phyloP scores from a whole-genome alignment of 2,329 filamentous ascomycete genomes.

The Fusarium praegraminearum region DNA sequence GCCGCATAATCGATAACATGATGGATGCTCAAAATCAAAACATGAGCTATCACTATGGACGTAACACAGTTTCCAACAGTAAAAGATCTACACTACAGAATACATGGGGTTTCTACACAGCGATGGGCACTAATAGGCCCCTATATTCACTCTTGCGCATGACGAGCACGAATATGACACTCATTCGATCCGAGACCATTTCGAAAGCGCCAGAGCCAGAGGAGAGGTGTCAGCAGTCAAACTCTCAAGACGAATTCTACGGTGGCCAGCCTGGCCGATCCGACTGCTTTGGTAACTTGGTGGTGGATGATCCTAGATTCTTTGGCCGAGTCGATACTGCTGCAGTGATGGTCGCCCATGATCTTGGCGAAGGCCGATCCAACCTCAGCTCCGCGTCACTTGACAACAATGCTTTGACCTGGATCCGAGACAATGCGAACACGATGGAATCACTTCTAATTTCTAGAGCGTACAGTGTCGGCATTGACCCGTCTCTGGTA shows the following conservation, averaged over 20 bases:
- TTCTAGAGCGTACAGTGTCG: slow-evolving; percentile 23
- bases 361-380: slow-evolving; percentile 21
- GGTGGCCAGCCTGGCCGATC: slow-evolving; percentile 23
- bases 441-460: not conserved
- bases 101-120: slow-evolving; percentile 11
- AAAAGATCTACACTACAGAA: slow-evolving; percentile 19
- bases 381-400: slow-evolving; percentile 30
- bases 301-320: not conserved
- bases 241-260: slow-evolving; percentile 34
- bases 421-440: not conserved
- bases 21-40: slow-evolving; percentile 18
- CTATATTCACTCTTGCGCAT: slow-evolving; percentile 14
- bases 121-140: accelerated
- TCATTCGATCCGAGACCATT: slow-evolving; percentile 29
- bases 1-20: slow-evolving; percentile 14
- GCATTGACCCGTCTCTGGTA: slow-evolving; percentile 26
- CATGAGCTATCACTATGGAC: slow-evolving; percentile 22
- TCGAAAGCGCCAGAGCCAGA: slow-evolving; percentile 3
- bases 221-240: slow-evolving; percentile 5
- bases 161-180: slow-evolving; percentile 31
- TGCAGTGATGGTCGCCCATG: slow-evolving; percentile 24
- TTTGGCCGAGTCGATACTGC: slow-evolving; percentile 37
- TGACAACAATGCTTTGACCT: slow-evolving; percentile 11
- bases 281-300: slow-evolving; percentile 9
- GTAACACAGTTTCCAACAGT: not conserved